A percentile compares a stretch with the other conserved stretches of the same genome.
Conservation (phyloP, 257 asterid species). For the Asclepias syriaca region DNA sequence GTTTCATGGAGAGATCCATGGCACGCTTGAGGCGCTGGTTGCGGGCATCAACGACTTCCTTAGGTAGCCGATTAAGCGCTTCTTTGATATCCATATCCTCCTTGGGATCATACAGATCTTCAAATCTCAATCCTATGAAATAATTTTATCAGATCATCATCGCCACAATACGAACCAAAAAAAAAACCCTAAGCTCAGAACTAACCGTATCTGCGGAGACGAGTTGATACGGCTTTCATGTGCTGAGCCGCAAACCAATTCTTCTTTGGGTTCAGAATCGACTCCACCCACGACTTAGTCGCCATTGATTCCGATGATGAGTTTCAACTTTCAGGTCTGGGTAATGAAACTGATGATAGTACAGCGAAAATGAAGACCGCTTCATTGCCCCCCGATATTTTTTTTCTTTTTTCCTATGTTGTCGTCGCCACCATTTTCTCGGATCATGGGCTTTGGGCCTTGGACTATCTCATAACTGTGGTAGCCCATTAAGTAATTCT, state of each 20-base stretch:
- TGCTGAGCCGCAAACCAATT: constrained; percentile 29
- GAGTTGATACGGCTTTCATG: constrained; percentile 25
- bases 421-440: not conserved
- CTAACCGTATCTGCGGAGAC: constrained; percentile 34
- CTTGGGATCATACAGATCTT: constrained; percentile 19
- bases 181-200: not conserved
- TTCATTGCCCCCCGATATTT: not conserved
- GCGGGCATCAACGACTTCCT: constrained; percentile 23
- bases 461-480: not conserved
- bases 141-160: not conserved
- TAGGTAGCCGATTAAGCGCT: constrained; percentile 22
- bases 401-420: too few relatives aligned
- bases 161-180: not conserved
- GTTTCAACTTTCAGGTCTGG: constrained; percentile 1
- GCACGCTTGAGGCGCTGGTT: constrained; percentile 25
- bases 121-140: constrained; percentile 18
- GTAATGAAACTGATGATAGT: not conserved
- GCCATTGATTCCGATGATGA: constrained; percentile 12
- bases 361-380: too few relatives aligned
- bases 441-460: not conserved
- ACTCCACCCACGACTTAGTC: constrained; percentile 20
- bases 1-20: constrained; percentile 29
- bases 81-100: constrained; percentile 25
- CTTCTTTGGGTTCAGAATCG: constrained; percentile 19
- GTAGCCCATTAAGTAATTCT: not conserved